Conservation (phyloP, 768 basidiomycete species). For the Albatrellus ellisii region DNA sequence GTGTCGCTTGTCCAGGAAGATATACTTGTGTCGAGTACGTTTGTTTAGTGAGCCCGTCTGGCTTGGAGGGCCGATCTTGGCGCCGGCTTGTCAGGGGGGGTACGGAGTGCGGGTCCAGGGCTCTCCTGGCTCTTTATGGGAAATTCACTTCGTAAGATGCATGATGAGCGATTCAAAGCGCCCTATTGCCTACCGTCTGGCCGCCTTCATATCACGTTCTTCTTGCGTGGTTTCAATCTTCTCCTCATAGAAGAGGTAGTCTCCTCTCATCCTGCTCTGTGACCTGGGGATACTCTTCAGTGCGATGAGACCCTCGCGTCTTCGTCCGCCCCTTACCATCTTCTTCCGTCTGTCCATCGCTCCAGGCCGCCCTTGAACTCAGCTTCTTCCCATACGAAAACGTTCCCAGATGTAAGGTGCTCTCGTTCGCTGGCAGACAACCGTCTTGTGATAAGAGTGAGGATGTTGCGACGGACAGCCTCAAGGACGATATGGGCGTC, state of each 20-base stretch:
- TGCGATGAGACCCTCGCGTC: background rate
- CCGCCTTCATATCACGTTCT: constrained; percentile 68
- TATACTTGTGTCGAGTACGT: constrained; percentile 71
- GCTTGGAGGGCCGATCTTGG: constrained; percentile 67
- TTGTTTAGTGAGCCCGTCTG: constrained; percentile 75
- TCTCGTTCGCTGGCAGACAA: constrained; percentile 60
- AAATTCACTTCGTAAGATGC: background rate
- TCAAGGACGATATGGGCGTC: constrained; percentile 70
- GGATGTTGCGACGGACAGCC: constrained; percentile 55
- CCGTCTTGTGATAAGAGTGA: constrained; percentile 60
- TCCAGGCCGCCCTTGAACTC: constrained; percentile 49
- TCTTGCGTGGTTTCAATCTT: constrained; percentile 73
- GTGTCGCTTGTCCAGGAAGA: constrained; percentile 40
- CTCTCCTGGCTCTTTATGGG: constrained; percentile 35
- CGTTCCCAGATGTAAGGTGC: constrained; percentile 55
- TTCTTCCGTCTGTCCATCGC: constrained; percentile 72
- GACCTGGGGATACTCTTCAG: constrained; percentile 35
- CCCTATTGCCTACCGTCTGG: constrained; percentile 41
- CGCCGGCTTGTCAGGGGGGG: constrained; percentile 50
- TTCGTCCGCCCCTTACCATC: constrained; percentile 36
- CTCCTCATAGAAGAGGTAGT: constrained; percentile 76
- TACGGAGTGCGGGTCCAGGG: constrained; percentile 45
- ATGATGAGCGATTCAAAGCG: background rate
- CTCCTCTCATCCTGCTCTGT: constrained; percentile 74
- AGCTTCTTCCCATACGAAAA: constrained; percentile 82